Conservation (phyloP, 2,329 filamentous ascomycete species). For the Colletotrichum sp. region DNA sequence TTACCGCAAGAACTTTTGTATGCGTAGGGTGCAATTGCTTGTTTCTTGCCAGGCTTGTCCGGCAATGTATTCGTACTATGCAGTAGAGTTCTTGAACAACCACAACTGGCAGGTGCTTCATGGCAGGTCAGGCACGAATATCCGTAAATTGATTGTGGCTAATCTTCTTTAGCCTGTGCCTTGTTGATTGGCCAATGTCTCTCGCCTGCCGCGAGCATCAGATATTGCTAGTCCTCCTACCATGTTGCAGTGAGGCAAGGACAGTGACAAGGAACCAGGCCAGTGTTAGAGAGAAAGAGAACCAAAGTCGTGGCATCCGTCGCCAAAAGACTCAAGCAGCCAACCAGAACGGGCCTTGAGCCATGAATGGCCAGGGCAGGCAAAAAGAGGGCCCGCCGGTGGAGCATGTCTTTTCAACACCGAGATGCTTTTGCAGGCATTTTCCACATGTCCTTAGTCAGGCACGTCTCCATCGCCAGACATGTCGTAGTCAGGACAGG, state of each 20-base stretch:
- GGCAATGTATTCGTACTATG: background rate
- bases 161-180: background rate
- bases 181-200: background rate
- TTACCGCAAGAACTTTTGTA: background rate
- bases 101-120: background rate
- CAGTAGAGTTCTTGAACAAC: background rate
- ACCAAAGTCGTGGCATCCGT: background rate
- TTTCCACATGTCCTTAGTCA: constrained; percentile 5
- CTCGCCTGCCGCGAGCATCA: background rate
- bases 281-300: background rate
- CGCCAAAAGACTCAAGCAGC: background rate
- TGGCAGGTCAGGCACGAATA: background rate
- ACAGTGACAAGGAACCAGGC: constrained; percentile 7
- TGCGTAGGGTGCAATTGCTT: background rate
- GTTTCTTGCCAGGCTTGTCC: background rate
- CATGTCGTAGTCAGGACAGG: constrained; percentile 3
- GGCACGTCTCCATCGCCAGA: background rate
- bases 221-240: background rate
- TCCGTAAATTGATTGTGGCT: background rate
- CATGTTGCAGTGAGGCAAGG: background rate
- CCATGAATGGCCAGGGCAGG: constrained; percentile 12
- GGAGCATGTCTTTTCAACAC: background rate
- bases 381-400: background rate
- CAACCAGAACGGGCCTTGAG: constrained; percentile 1
- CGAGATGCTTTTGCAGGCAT: background rate